Percentiles rank a stretch among this genome's conserved stretches.
Evolutionary conservation across 2,329 filamentous ascomycete species (phyloP).

Genomic region (Penicillium sp.): DNA sequence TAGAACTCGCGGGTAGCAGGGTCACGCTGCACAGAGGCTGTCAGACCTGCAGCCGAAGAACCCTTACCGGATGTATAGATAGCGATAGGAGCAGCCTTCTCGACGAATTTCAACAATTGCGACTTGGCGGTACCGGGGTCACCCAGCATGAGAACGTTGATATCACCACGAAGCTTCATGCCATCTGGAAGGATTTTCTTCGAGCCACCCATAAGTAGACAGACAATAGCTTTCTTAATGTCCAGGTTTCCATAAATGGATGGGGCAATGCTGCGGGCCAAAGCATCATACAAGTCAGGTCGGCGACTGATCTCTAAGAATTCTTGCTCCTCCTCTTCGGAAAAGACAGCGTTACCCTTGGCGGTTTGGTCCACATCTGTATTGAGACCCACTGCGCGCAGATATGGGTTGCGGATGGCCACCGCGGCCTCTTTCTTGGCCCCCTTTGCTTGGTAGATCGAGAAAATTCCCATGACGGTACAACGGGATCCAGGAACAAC

Average conservation of each 20-base stretch:
- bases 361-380: slow-evolving; percentile 87
- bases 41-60: slow-evolving; percentile 95
- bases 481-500: slow-evolving; percentile 95
- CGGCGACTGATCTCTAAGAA: slow-evolving; percentile 88
- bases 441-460: slow-evolving; percentile 93
- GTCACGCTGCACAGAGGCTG: slow-evolving; percentile 93
- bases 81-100: slow-evolving; percentile 92
- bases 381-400: slow-evolving; percentile 89
- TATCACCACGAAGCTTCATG: slow-evolving; percentile 96
- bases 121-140: slow-evolving; percentile 98
- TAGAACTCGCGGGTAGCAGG: slow-evolving; percentile 94
- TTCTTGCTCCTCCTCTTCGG: slow-evolving; percentile 95
- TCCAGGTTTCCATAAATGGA: slow-evolving; percentile 96
- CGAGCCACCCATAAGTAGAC: slow-evolving; percentile 87
- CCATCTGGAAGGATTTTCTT: slow-evolving; percentile 98
- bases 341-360: slow-evolving; percentile 82
- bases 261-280: slow-evolving; percentile 90
- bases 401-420: slow-evolving; percentile 92
- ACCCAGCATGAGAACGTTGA: slow-evolving; percentile 94
- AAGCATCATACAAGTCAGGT: slow-evolving; percentile 88
- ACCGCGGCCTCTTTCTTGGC: slow-evolving; percentile 84
- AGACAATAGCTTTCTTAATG: slow-evolving; percentile 97
- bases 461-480: slow-evolving; percentile 95
- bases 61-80: slow-evolving; percentile 99
- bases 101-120: slow-evolving; percentile 94